These are phyloP conservation scores for Cochliopodium minus DNA, from an alignment of 208 protist species.

Conservation along the genomic window DNA sequence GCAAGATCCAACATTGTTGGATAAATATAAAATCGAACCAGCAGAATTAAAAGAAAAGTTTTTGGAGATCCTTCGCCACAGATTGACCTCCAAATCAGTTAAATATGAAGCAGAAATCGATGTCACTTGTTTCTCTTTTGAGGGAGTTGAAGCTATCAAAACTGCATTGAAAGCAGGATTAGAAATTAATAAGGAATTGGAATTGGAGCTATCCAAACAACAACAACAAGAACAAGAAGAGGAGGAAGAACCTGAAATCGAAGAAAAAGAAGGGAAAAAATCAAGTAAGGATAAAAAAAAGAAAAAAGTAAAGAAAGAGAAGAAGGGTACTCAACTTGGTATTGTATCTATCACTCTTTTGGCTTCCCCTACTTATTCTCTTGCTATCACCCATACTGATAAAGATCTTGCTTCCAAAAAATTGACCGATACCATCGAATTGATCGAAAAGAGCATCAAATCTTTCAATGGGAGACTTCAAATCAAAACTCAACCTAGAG, in stretches of 20 bases:
- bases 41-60: constrained; percentile 8
- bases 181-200: constrained; percentile 42
- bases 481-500: too few relatives aligned
- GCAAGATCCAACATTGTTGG: constrained; percentile 25
- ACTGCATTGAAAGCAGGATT: constrained; percentile 68
- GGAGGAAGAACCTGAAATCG: constrained; percentile 2
- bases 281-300: too few relatives aligned
- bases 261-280: too few relatives aligned
- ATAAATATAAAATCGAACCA: constrained; percentile 14
- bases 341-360: constrained; percentile 85
- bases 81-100: constrained; percentile 53
- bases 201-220: constrained; percentile 46
- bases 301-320: too few relatives aligned
- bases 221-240: too few relatives aligned
- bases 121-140: constrained; percentile 89
- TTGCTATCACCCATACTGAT: constrained; percentile 68
- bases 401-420: constrained; percentile 66
- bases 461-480: too few relatives aligned
- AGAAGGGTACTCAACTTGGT: too few relatives aligned
- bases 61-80: constrained; percentile 3
- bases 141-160: constrained; percentile 92
- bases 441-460: too few relatives aligned
- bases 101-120: constrained; percentile 83
- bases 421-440: constrained; percentile 63
- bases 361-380: constrained; percentile 79